phyloP scores from a whole-genome alignment of 2,329 filamentous ascomycete species.

The Pseudofabraea citricarpa region DNA sequence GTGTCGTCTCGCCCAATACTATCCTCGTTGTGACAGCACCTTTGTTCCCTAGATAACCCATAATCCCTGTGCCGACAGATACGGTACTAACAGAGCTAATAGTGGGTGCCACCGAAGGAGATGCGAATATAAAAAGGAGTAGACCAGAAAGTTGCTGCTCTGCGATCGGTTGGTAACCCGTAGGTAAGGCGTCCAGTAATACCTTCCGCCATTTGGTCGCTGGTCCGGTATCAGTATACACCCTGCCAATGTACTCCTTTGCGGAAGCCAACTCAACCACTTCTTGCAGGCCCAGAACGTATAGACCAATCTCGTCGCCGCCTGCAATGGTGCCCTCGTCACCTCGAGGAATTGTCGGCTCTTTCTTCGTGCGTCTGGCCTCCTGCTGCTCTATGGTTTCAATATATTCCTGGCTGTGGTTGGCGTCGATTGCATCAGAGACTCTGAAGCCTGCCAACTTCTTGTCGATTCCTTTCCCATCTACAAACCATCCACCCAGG shows the following conservation, averaged over 20 bases:
- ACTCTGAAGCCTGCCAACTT: conserved; percentile 52
- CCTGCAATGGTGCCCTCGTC: conserved; percentile 38
- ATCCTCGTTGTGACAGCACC: conserved; percentile 80
- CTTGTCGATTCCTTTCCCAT: conserved; percentile 65
- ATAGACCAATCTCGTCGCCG: conserved; percentile 74
- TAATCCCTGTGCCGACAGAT: conserved; percentile 80
- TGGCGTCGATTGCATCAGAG: conserved; percentile 31
- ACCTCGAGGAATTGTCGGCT: conserved; percentile 33
- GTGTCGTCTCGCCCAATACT: conserved; percentile 83
- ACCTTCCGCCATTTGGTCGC: conserved; percentile 78
- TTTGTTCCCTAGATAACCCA: conserved; percentile 96
- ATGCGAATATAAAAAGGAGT: conserved; percentile 79
- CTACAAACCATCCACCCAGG: conserved; percentile 81
- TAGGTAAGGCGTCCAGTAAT: conserved; percentile 67
- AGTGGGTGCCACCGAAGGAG: conserved; percentile 66
- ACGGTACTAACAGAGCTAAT: conserved; percentile 79
- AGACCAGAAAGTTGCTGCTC: conserved; percentile 85
- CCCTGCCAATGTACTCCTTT: conserved; percentile 66
- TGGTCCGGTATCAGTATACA: conserved; percentile 68
- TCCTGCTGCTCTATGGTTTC: conserved; percentile 44
- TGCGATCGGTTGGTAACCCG: conserved; percentile 70
- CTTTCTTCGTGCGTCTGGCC: conserved; percentile 35
- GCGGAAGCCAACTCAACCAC: conserved; percentile 81
- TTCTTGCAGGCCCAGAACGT: conserved; percentile 87
- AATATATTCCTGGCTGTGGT: conserved; percentile 26